Conservation (phyloP, 208 protist species). For the Crithidia fasciculata region DNA sequence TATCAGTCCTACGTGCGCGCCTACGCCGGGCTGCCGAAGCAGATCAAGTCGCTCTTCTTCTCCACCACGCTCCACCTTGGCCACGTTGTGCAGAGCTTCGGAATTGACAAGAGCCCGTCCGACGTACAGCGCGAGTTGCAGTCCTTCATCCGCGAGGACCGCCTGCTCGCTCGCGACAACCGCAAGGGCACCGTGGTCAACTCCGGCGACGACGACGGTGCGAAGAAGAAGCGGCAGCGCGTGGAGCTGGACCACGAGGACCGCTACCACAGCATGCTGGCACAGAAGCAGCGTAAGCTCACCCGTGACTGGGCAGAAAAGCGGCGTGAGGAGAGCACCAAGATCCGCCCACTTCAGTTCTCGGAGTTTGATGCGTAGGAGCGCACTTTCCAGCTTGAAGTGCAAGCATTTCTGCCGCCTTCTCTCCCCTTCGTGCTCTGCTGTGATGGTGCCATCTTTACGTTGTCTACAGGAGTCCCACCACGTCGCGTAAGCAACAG, state of each 20-base stretch:
- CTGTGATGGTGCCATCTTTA: too few relatives aligned
- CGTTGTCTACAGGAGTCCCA: too few relatives aligned
- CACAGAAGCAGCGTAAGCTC: slow-evolving; percentile 83
- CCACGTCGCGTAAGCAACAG: too few relatives aligned
- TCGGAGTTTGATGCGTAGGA: slow-evolving; percentile 82
- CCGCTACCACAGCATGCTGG: slow-evolving; percentile 73
- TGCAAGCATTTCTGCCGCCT: background rate
- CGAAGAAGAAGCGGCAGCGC: slow-evolving; percentile 55
- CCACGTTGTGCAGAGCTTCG: slow-evolving; percentile 94
- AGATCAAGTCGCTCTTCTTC: slow-evolving; percentile 61
- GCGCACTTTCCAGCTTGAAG: background rate
- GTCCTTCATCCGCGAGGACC: slow-evolving; percentile 69
- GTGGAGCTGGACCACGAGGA: slow-evolving; percentile 80
- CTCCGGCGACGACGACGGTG: slow-evolving; percentile 19
- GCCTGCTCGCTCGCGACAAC: slow-evolving; percentile 65
- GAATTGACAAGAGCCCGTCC: slow-evolving; percentile 85
- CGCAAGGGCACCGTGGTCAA: slow-evolving; percentile 42
- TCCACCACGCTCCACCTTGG: slow-evolving; percentile 94
- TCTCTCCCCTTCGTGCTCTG: too few relatives aligned
- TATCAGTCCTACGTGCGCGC: slow-evolving; percentile 97
- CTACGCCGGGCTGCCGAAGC: slow-evolving; percentile 92
- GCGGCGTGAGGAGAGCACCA: slow-evolving; percentile 50
- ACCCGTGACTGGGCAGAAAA: slow-evolving; percentile 82
- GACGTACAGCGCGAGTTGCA: slow-evolving; percentile 76
- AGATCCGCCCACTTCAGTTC: slow-evolving; percentile 74